Evolutionary conservation across 352 stramenopile genomes (phyloP).

Genomic region (Saprolegnia diclina): DNA sequence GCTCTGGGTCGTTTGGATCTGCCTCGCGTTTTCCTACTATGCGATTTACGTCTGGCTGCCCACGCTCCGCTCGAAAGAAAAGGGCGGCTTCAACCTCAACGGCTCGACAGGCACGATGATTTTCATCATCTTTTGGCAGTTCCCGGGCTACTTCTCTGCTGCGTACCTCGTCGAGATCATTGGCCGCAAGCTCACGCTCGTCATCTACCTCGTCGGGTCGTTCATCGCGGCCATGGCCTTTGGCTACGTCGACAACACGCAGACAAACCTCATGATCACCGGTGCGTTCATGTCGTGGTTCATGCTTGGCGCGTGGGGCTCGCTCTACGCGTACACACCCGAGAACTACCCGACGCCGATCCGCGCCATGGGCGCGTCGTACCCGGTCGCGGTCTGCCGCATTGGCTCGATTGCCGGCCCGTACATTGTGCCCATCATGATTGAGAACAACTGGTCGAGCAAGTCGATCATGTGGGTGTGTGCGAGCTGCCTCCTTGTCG

Average conservation of each 20-base stretch:
- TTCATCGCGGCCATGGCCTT: conserved; percentile 54
- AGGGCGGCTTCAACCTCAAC: conserved; percentile 53
- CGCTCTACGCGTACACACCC: conserved; percentile 32
- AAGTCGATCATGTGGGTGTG: conserved; percentile 30
- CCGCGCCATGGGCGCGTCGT: conserved; percentile 27
- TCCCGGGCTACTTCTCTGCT: conserved; percentile 57
- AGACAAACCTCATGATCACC: conserved; percentile 39
- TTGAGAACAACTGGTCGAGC: conserved; percentile 17
- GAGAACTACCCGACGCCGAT: conserved; percentile 32
- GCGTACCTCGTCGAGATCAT: conserved; percentile 48
- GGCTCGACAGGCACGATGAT: conserved; percentile 46
- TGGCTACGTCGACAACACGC: conserved; percentile 49
- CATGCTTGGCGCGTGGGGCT: conserved; percentile 30
- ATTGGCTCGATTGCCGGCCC: conserved; percentile 30
- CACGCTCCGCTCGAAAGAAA: conserved; percentile 40
- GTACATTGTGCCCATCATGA: conserved; percentile 31
- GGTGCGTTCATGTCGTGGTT: conserved; percentile 26
- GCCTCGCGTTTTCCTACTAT: conserved; percentile 35
- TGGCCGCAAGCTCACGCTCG: conserved; percentile 47
- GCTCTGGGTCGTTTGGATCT: conserved; percentile 35
- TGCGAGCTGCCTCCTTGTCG: conserved; percentile 15
- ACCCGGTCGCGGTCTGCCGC: conserved; percentile 25
- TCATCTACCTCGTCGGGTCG: conserved; percentile 44
- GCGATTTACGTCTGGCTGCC: conserved; percentile 62
- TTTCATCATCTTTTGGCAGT: conserved; percentile 61